These are phyloP conservation scores for Cladosporium oxysporum DNA, from an alignment of 2,329 filamentous ascomycete genomes.

Conservation along the genomic window DNA sequence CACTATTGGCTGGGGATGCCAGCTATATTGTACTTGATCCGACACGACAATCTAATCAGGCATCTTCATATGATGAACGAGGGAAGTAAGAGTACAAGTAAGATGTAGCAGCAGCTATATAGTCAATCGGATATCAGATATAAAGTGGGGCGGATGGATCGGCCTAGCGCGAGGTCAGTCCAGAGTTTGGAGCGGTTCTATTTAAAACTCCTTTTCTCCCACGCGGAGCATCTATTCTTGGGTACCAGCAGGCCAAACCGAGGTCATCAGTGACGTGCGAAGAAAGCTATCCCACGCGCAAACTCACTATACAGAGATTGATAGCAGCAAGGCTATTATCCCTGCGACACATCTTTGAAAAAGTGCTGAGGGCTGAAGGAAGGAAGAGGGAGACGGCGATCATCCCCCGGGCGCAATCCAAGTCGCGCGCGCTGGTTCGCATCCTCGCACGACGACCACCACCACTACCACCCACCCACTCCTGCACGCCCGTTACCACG, in stretches of 20 bases:
- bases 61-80: too few species aligned
- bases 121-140: neutral
- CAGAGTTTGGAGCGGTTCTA: neutral
- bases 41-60: too few species aligned
- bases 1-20: too few species aligned
- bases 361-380: neutral
- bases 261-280: slow-evolving; percentile 8
- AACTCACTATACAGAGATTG: neutral
- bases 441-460: neutral
- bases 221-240: neutral
- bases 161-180: neutral
- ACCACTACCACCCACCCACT: neutral
- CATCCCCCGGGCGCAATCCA: neutral
- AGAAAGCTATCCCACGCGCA: slow-evolving; percentile 1
- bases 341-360: too few species aligned
- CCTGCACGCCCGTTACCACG: slow-evolving; percentile 13
- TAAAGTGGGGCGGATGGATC: neutral
- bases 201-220: slow-evolving; percentile 8
- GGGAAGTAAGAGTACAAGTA: too few species aligned
- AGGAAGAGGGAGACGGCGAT: neutral
- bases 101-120: neutral
- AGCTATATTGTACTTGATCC: too few species aligned
- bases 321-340: neutral
- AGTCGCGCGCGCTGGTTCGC: neutral
- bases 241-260: neutral